These are phyloP conservation scores for Aspergillus latus DNA, from an alignment of 2,329 filamentous ascomycete genomes.

Conservation along the genomic window DNA sequence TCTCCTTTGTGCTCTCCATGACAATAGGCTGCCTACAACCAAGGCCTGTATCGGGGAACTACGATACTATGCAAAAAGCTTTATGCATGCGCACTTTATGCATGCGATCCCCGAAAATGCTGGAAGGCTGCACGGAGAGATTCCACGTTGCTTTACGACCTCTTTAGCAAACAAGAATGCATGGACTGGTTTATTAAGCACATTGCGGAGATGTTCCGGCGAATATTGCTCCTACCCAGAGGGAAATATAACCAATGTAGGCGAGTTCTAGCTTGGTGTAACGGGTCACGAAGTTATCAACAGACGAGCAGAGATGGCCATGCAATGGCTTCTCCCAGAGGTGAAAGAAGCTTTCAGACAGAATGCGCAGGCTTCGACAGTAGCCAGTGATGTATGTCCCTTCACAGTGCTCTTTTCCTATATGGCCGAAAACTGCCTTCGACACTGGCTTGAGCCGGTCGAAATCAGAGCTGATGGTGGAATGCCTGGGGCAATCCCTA, in stretches of 20 bases:
- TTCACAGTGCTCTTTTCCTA: neutral
- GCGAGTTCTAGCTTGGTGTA: neutral
- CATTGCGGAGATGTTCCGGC: no score
- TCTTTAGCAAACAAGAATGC: no score
- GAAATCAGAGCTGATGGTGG: neutral
- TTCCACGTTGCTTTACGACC: no score
- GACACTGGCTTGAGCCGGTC: neutral
- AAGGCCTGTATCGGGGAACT: no score
- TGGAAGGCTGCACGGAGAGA: no score
- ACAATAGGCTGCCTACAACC: no score
- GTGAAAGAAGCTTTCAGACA: neutral
- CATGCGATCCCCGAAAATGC: no score
- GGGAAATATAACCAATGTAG: no score
- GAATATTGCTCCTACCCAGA: no score
- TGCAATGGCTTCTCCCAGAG: conserved; percentile 7
- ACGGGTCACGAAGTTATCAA: neutral
- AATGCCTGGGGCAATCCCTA: neutral
- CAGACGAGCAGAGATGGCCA: neutral
- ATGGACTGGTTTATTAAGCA: no score
- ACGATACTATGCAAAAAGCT: no score
- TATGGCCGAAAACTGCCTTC: neutral
- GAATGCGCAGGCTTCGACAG: neutral
- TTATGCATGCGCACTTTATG: no score
- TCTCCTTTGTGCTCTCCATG: neutral
- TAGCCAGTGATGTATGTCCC: neutral